phyloP scores from a whole-genome alignment of 148 eudicot species.

The Persicaria tinctoria region DNA sequence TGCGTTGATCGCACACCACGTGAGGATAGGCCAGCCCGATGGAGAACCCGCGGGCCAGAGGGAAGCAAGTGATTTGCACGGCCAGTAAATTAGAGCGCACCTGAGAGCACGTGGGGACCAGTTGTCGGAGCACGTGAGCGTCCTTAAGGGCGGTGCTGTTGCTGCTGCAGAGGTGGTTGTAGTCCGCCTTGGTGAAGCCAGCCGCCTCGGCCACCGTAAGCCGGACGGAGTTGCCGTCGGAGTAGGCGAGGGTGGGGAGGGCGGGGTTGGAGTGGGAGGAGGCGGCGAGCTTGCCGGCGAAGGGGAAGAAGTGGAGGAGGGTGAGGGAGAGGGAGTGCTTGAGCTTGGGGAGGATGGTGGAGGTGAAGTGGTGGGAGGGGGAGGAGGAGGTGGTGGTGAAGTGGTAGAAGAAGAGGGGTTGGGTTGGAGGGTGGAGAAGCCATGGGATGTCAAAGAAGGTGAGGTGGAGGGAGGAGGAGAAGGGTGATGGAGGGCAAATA shows the following conservation, averaged over 20 bases:
- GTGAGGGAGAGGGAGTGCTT: slow-evolving; percentile 37
- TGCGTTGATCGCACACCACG: slow-evolving; percentile 38
- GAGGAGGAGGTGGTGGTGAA: slow-evolving; percentile 5
- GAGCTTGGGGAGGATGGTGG: slow-evolving; percentile 30
- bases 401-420: slow-evolving; percentile 49
- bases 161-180: slow-evolving; percentile 20
- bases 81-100: slow-evolving; percentile 19
- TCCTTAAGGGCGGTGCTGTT: slow-evolving; percentile 15
- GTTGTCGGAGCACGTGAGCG: slow-evolving; percentile 20
- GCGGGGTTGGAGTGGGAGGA: slow-evolving; percentile 1
- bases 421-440: slow-evolving; percentile 37
- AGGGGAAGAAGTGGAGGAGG: slow-evolving; percentile 36
- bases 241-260: slow-evolving; percentile 21
- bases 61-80: slow-evolving; percentile 46
- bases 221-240: slow-evolving; percentile 18
- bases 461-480: slow-evolving; percentile 6
- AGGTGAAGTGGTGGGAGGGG: slow-evolving; percentile 18
- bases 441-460: slow-evolving; percentile 41
- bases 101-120: slow-evolving; percentile 28
- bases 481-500: background rate
- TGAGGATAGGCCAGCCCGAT: slow-evolving; percentile 39
- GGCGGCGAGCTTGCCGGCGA: slow-evolving; percentile 25
- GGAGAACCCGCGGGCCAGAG: slow-evolving; percentile 29
- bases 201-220: slow-evolving; percentile 28
- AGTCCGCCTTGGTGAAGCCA: slow-evolving; percentile 8